phyloP scores from a whole-genome alignment of 306 rosid genomes.

The Comarum palustre region DNA sequence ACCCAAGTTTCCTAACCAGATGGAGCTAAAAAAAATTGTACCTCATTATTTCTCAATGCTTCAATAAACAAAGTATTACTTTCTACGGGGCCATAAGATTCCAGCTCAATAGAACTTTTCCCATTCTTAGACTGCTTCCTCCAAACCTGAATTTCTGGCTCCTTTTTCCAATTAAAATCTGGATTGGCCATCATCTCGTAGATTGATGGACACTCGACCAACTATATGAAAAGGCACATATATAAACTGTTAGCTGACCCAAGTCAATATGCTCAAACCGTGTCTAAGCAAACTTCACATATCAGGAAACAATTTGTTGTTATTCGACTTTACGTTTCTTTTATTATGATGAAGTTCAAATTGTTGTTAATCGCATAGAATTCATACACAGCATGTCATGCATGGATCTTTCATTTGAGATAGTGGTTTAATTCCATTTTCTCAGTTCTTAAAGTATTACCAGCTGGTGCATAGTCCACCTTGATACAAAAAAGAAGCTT shows the following conservation, averaged over 20 bases:
- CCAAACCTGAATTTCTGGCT: slow-evolving; percentile 83
- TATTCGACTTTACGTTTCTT: neutral
- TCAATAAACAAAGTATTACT: slow-evolving; percentile 57
- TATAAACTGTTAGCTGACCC: neutral
- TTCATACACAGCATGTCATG: neutral
- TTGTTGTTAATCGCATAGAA: neutral
- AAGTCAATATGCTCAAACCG: slow-evolving; percentile 2
- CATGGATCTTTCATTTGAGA: slow-evolving; percentile 16
- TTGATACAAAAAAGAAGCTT: slow-evolving; percentile 75
- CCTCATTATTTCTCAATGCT: slow-evolving; percentile 79
- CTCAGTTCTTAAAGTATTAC: slow-evolving; percentile 37
- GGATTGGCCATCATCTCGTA: slow-evolving; percentile 94
- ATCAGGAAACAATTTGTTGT: neutral
- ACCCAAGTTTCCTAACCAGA: neutral
- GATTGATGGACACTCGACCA: slow-evolving; percentile 91
- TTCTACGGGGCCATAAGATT: slow-evolving; percentile 57
- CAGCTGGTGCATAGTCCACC: slow-evolving; percentile 98
- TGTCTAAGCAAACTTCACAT: neutral
- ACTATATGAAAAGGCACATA: slow-evolving; percentile 40
- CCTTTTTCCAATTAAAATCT: slow-evolving; percentile 62
- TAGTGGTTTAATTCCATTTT: neutral
- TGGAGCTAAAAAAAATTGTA: slow-evolving; percentile 15
- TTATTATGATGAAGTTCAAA: neutral
- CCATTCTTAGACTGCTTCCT: slow-evolving; percentile 52
- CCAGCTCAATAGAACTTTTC: slow-evolving; percentile 47